These are phyloP conservation scores for Fusarium luffae DNA, from an alignment of 2,329 filamentous ascomycete species.

Conservation along the genomic window DNA sequence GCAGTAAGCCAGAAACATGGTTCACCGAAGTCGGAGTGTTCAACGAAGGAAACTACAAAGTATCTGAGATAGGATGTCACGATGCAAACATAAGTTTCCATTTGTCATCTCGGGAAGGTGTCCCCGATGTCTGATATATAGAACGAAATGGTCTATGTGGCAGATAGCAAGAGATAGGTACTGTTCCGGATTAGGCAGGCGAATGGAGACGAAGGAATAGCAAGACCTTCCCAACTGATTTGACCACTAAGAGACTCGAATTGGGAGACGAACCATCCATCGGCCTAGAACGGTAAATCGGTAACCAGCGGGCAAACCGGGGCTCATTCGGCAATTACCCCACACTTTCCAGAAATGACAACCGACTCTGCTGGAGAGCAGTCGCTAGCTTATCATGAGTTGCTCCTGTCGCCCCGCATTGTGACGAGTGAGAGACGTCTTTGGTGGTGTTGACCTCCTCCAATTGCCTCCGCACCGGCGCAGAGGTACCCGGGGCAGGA, in stretches of 20 bases:
- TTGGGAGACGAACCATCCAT: conserved; percentile 35
- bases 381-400: conserved; percentile 34
- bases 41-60: neutral
- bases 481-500: conserved; percentile 14
- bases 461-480: conserved; percentile 35
- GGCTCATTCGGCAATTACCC: conserved; percentile 37
- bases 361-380: conserved; percentile 5
- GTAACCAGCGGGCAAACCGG: conserved; percentile 35
- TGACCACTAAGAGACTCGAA: conserved; percentile 28
- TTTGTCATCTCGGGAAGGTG: conserved; percentile 6
- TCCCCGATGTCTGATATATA: conserved; percentile 9
- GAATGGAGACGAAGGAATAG: conserved; percentile 27
- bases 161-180: conserved; percentile 13
- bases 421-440: conserved; percentile 13
- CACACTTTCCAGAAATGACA: conserved; percentile 33
- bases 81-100: conserved; percentile 3
- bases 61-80: neutral
- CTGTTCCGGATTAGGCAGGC: conserved; percentile 35
- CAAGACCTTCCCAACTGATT: conserved; percentile 3
- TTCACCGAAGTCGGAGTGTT: conserved; percentile 22
- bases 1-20: neutral
- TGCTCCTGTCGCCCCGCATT: conserved; percentile 30
- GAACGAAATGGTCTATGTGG: neutral
- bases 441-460: conserved; percentile 20
- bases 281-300: conserved; percentile 33